These are phyloP conservation scores for Moniliophthora roreri DNA, from an alignment of 1,284 basidiomycete genomes.

Conservation along the genomic window DNA sequence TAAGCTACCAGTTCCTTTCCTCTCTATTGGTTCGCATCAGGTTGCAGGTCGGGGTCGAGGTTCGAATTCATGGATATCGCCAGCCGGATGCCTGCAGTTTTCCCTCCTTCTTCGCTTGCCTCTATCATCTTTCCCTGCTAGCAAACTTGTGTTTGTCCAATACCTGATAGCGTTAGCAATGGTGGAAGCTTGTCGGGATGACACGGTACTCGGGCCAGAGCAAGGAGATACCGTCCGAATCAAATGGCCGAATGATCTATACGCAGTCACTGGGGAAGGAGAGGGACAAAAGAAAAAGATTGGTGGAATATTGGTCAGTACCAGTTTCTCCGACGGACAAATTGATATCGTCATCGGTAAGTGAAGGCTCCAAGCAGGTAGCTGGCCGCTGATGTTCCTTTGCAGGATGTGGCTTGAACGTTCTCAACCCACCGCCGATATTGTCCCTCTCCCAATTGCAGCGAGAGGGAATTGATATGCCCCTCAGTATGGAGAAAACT, in stretches of 20 bases:
- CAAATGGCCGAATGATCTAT: conserved; percentile 99
- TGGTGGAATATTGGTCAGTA: conserved; percentile 91
- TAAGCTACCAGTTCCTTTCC: conserved; percentile 70
- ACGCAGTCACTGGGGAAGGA: conserved; percentile 59
- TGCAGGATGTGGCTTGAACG: conserved; percentile 88
- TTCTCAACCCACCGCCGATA: conserved; percentile 83
- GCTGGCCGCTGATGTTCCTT: not conserved
- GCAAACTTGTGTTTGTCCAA: conserved; percentile 90
- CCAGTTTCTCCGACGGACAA: conserved; percentile 72
- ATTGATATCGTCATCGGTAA: conserved; percentile 82
- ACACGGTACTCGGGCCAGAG: conserved; percentile 48
- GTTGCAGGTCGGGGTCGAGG: conserved; percentile 89
- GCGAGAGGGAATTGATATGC: conserved; percentile 25
- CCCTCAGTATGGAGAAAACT: conserved; percentile 72
- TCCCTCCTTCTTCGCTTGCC: conserved; percentile 75
- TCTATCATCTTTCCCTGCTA: conserved; percentile 53
- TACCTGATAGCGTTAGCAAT: conserved; percentile 92
- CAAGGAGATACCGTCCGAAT: conserved; percentile 68
- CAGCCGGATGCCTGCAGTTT: conserved; percentile 86
- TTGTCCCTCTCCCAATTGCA: conserved; percentile 80
- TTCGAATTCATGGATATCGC: conserved; percentile 91
- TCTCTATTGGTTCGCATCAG: conserved; percentile 88
- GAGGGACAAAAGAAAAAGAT: conserved; percentile 70
- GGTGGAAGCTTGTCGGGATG: conserved; percentile 75
- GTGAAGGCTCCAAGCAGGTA: conserved; percentile 20